These are phyloP conservation scores for Fragaria ananassa DNA, from an alignment of 306 rosid genomes.

Conservation along the genomic window DNA sequence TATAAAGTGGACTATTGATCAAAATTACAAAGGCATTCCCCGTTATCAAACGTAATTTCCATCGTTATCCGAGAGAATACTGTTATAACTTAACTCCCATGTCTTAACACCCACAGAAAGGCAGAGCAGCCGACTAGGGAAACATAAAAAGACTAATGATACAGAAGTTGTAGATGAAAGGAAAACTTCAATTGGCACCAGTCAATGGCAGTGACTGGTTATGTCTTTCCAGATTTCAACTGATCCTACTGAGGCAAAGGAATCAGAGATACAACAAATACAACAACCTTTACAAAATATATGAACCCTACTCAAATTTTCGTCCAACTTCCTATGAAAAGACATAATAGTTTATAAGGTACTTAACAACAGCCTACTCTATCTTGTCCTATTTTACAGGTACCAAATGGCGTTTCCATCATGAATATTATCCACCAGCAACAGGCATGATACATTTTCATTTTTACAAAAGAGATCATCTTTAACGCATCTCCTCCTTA, in stretches of 20 bases:
- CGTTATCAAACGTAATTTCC: no score
- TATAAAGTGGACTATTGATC: no score
- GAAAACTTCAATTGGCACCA: neutral
- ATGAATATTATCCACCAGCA: constrained; percentile 17
- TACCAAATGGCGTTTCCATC: constrained; percentile 25
- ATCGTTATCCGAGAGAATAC: no score
- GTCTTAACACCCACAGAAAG: neutral
- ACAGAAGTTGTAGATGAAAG: neutral
- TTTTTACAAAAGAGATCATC: constrained; percentile 33
- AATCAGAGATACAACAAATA: constrained; percentile 40
- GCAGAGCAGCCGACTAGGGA: neutral
- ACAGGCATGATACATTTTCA: constrained; percentile 29
- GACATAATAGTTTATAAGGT: constrained; percentile 19
- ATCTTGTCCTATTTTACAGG: constrained; percentile 56
- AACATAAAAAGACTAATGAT: neutral
- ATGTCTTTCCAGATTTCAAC: constrained; percentile 34
- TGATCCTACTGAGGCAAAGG: constrained; percentile 38
- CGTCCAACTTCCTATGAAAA: constrained; percentile 30
- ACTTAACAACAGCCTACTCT: constrained; percentile 32
- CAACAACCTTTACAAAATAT: constrained; percentile 48
- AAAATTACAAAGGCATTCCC: no score
- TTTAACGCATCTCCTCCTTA: constrained; percentile 24
- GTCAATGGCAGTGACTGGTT: constrained; percentile 10
- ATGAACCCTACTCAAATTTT: constrained; percentile 29
- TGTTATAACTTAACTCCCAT: no score